phyloP scores from a whole-genome alignment of 192 early-diverging fungal genomes.

The Piromyces finnis region DNA sequence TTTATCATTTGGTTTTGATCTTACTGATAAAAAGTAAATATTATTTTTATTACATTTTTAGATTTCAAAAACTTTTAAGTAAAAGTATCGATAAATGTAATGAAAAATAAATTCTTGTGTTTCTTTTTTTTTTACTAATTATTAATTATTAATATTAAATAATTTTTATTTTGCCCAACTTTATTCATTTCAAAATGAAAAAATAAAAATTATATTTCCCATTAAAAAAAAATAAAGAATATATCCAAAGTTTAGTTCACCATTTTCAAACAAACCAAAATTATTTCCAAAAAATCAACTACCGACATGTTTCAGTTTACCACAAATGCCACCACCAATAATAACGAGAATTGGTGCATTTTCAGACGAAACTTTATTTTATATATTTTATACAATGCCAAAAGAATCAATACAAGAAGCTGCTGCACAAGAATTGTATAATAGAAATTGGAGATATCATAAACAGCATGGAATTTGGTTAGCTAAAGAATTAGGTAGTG shows the following conservation, averaged over 20 bases:
- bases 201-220: too few species aligned
- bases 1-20: background rate
- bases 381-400: constrained; percentile 95
- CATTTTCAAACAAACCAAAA: background rate
- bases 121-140: too few species aligned
- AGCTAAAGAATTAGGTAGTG: constrained; percentile 46
- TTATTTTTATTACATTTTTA: too few species aligned
- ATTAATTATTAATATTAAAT: too few species aligned
- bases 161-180: too few species aligned
- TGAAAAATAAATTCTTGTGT: too few species aligned
- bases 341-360: constrained; percentile 53
- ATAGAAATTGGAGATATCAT: constrained; percentile 91
- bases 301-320: background rate
- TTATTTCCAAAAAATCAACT: background rate
- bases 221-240: background rate
- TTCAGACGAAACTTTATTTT: constrained; percentile 88
- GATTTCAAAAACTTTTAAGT: too few species aligned
- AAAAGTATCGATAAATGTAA: too few species aligned
- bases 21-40: background rate
- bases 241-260: background rate
- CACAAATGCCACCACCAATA: constrained; percentile 27
- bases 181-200: too few species aligned
- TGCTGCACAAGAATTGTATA: constrained; percentile 84
- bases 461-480: constrained; percentile 86
- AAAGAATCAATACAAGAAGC: constrained; percentile 78